Evolutionary conservation across 306 rosid species (phyloP).

Genomic region (Cucurbita pepo): DNA sequence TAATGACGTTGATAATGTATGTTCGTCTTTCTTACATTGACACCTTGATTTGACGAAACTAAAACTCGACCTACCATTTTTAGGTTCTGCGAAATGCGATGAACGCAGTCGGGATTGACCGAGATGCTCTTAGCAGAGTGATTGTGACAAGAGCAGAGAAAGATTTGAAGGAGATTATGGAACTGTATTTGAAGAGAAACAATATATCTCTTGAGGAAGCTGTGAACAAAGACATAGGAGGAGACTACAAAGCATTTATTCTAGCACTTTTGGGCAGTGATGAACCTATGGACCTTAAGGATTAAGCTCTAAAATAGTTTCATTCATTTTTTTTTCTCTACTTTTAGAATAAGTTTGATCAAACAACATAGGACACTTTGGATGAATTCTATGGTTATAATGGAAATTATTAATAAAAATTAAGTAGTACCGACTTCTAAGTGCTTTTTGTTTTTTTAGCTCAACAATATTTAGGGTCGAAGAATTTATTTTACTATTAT

Average conservation of each 20-base stretch:
- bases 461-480: no score
- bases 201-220: slow-evolving; percentile 15
- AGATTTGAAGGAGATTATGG: slow-evolving; percentile 32
- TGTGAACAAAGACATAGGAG: slow-evolving; percentile 18
- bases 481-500: no score
- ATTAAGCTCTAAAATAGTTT: not conserved
- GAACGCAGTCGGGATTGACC: slow-evolving; percentile 18
- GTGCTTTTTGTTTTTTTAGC: no score
- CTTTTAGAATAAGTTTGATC: not conserved
- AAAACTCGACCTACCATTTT: not conserved
- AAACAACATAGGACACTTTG: not conserved
- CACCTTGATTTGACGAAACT: no score
- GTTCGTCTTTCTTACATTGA: no score
- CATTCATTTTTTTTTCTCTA: not conserved
- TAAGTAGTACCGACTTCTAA: no score
- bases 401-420: not conserved
- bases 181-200: slow-evolving; percentile 22
- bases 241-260: slow-evolving; percentile 27
- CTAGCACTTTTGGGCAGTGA: not conserved
- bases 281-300: not conserved
- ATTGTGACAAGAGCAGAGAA: slow-evolving; percentile 35
- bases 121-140: slow-evolving; percentile 29
- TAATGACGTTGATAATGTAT: no score
- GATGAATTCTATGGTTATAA: not conserved
- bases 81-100: slow-evolving; percentile 25